Evolutionary conservation across 352 stramenopile species (phyloP).

Genomic region (Aphanomyces invadans): DNA sequence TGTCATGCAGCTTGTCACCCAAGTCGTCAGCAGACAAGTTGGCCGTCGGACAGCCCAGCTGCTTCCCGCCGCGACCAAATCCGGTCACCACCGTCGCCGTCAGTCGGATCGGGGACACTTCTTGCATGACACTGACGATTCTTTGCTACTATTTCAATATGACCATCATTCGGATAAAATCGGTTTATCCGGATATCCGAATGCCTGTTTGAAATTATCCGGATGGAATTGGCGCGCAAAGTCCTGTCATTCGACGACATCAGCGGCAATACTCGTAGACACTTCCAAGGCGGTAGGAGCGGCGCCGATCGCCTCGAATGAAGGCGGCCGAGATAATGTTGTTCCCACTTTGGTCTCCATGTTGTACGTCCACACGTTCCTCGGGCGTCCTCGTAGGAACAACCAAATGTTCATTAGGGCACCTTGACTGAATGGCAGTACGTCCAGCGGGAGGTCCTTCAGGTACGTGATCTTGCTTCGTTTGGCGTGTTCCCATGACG

Average conservation of each 20-base stretch:
- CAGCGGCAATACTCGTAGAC: no score
- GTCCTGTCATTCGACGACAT: no score
- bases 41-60: slow-evolving; percentile 93
- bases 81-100: slow-evolving; percentile 88
- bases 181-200: background rate
- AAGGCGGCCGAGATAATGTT: background rate
- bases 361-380: slow-evolving; percentile 43
- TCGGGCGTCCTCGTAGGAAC: slow-evolving; percentile 40
- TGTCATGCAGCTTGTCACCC: slow-evolving; percentile 61
- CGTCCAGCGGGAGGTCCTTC: slow-evolving; percentile 42
- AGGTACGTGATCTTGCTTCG: slow-evolving; percentile 69
- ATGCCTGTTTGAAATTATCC: background rate
- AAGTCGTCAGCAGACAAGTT: slow-evolving; percentile 89
- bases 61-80: slow-evolving; percentile 92
- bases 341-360: background rate
- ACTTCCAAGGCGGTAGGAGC: background rate
- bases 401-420: slow-evolving; percentile 51
- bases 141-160: no score
- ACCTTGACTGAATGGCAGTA: slow-evolving; percentile 57
- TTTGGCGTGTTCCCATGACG: slow-evolving; percentile 68
- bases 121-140: background rate
- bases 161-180: background rate
- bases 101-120: slow-evolving; percentile 46
- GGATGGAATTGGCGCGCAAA: background rate
- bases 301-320: background rate